A percentile compares a stretch with the other conserved stretches of the same genome.
phyloP scores from a whole-genome alignment of 495 filamentous ascomycete species.

The Halenospora varia region DNA sequence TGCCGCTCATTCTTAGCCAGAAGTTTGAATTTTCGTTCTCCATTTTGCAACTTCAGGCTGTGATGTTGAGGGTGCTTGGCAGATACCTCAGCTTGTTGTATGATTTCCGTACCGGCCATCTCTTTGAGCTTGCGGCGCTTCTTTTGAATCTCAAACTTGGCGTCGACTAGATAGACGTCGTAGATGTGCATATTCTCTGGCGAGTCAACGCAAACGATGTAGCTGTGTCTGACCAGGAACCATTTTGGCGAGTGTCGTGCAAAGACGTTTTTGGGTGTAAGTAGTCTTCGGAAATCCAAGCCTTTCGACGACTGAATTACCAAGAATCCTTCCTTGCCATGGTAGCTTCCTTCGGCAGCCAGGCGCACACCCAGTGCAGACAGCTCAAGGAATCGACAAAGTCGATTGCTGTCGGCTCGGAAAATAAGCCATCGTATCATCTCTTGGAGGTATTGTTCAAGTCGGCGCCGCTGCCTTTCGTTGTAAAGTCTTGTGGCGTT shows the following conservation, averaged over 20 bases:
- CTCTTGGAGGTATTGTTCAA: slow-evolving; percentile 90
- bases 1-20: slow-evolving; percentile 87
- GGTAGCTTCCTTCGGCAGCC: slow-evolving; percentile 92
- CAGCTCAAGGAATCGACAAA: slow-evolving; percentile 94
- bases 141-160: slow-evolving; percentile 70
- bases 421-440: slow-evolving; percentile 96
- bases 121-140: slow-evolving; percentile 55
- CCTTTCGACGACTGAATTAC: slow-evolving; percentile 89
- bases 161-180: slow-evolving; percentile 93
- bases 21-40: slow-evolving; percentile 86
- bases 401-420: slow-evolving; percentile 86
- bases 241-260: slow-evolving; percentile 86
- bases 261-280: slow-evolving; percentile 70
- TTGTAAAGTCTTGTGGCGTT: slow-evolving; percentile 32
- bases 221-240: slow-evolving; percentile 97
- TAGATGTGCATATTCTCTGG: slow-evolving; percentile 99
- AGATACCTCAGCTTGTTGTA: slow-evolving; percentile 24
- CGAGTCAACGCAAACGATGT: slow-evolving; percentile 95
- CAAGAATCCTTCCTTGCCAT: slow-evolving; percentile 94
- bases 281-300: slow-evolving; percentile 78
- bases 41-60: slow-evolving; percentile 75
- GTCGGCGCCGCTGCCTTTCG: slow-evolving; percentile 71
- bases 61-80: slow-evolving; percentile 77
- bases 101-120: slow-evolving; percentile 55
- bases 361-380: slow-evolving; percentile 94